Evolutionary conservation across 345 rosid species (phyloP).

Genomic region (Lumnitzera littorea): DNA sequence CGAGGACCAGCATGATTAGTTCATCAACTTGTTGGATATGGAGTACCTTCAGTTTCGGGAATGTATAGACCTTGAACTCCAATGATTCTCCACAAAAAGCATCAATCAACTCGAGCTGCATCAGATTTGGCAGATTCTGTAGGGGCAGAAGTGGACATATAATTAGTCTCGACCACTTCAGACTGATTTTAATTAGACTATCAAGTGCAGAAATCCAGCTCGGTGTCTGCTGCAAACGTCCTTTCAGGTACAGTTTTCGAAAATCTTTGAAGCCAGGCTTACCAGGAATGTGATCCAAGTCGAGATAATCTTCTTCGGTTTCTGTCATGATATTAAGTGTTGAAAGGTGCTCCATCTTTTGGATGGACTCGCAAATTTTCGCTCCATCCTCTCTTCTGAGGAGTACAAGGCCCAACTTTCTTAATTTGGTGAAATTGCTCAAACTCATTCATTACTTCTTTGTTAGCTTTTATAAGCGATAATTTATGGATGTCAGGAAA

Average conservation of each 20-base stretch:
- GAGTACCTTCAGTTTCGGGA: too few species aligned
- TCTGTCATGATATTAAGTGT: neutral
- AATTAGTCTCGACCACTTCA: constrained; percentile 2
- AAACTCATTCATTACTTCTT: neutral
- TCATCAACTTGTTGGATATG: too few species aligned
- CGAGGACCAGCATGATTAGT: too few species aligned
- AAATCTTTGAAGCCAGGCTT: neutral
- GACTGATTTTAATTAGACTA: neutral
- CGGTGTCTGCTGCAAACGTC: neutral
- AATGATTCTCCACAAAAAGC: too few species aligned
- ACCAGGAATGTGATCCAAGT: neutral
- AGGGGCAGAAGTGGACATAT: too few species aligned
- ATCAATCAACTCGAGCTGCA: too few species aligned
- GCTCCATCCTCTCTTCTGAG: constrained; percentile 1
- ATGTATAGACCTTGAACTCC: too few species aligned
- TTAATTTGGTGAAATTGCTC: constrained; percentile 1
- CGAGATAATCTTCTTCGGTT: neutral
- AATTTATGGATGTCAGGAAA: constrained; percentile 3
- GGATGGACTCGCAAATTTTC: constrained; percentile 2
- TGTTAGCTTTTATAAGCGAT: constrained; percentile 4
- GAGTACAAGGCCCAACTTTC: constrained; percentile 2
- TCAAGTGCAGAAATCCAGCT: neutral
- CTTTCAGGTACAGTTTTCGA: neutral
- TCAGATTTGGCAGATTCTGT: too few species aligned
- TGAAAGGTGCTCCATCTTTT: constrained; percentile 3